Base-by-base conservation (phyloP, 2,329 filamentous ascomycete genomes). In the Fusarium sp. region DNA sequence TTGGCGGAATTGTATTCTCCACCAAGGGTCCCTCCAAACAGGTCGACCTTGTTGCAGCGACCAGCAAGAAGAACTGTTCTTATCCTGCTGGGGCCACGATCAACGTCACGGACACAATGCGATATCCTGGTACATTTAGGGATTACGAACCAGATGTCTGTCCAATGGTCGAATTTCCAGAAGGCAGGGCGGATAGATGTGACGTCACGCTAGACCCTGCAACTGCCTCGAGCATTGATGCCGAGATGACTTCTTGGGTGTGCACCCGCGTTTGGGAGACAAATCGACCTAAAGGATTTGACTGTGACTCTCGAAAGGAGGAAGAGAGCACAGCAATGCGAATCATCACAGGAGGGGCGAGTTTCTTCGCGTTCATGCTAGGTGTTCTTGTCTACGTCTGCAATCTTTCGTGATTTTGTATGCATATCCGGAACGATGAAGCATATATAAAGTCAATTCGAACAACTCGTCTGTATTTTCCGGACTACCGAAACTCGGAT, bases 31-130 rank as follows among this genome's bases (percentile, higher is more conserved):
- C 35, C 22, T 48, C 47, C 11, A 30, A 35, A 22, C 27, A 39
- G 17, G 15, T 53, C 10, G 54, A 62, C 17, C 47, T 58, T 14
- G 22, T 20, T 33, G 35, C 43, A 7, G 47, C 37, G 1, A 62
- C 43, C 2, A 30, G 14, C 11, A 4, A 5, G 14, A 44, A 53
- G 30, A 35, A 23, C 11, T 62, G 35, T 10, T 19, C 54, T 2
- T 27, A 19, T 13, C 35, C 54, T 22, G 30, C 7, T 11, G 51
- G 51, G n/a, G 22, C 27, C 14, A 25, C 32, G 7, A 15, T 47
- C n/a, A 10, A 54, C 4, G 14, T 47, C 3, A 14, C 25, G 3
- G 7, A 22, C 6, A 58, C 22, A 20, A 2, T 44, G n/a, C n/a
- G n/a, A n/a, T n/a, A n/a, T n/a, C n/a, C n/a, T n/a, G n/a, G n/a